phyloP scores from a whole-genome alignment of 805 yeast species.

The Teunomyces kruisii region DNA sequence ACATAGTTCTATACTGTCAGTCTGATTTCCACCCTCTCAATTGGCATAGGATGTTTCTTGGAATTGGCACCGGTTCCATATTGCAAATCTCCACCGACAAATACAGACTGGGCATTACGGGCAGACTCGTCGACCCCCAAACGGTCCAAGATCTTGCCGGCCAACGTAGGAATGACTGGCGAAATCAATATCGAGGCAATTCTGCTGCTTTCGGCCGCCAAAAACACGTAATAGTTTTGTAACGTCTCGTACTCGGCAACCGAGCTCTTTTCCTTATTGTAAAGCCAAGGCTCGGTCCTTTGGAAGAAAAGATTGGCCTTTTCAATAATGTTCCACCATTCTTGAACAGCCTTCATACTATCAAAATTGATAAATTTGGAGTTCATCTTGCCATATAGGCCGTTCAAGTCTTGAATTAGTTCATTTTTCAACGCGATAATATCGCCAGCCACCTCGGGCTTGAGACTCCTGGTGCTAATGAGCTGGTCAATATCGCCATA shows the following conservation, averaged over 20 bases:
- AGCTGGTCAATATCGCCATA: constrained; percentile 23
- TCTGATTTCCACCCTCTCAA: constrained; percentile 25
- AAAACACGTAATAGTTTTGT: constrained; percentile 54
- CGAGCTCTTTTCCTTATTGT: constrained; percentile 20
- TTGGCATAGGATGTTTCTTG: constrained; percentile 49
- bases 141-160: constrained; percentile 58
- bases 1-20: background rate
- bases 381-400: constrained; percentile 40
- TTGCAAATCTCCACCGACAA: constrained; percentile 53
- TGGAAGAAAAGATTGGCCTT: constrained; percentile 69
- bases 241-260: constrained; percentile 17
- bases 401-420: constrained; percentile 33
- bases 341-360: constrained; percentile 53
- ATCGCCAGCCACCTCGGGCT: constrained; percentile 11
- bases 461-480: constrained; percentile 12
- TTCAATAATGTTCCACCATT: constrained; percentile 59
- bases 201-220: constrained; percentile 71
- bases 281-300: constrained; percentile 72
- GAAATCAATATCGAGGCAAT: constrained; percentile 63
- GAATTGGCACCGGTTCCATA: constrained; percentile 62
- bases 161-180: constrained; percentile 71
- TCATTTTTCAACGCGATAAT: constrained; percentile 16
- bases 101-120: constrained; percentile 46
- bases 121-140: constrained; percentile 50
- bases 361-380: constrained; percentile 46